Evolutionary conservation across 2,329 filamentous ascomycete genomes (phyloP), one percentile per base, ranked within the genome.

Genomic region (Exophiala xenobiotica): DNA sequence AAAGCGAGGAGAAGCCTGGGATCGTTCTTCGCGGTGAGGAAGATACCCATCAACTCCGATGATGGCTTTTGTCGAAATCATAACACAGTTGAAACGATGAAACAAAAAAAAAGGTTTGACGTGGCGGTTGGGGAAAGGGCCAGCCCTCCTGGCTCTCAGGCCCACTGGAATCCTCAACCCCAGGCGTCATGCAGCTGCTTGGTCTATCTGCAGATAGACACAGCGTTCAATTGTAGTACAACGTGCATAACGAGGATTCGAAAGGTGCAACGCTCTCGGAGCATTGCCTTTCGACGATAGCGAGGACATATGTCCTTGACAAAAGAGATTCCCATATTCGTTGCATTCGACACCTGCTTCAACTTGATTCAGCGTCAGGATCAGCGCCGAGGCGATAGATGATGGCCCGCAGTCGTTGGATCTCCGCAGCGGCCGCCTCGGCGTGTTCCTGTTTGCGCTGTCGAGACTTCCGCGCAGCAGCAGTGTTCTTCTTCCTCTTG

Each of bases 401-500:
- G n/a, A 62, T 61, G 22, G 31, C 48, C 44, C 59, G 41, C 14
- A 62, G 54, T 7, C 60, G 54, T 18, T 51, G 37, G 24, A 61
- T 61, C 45, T 62, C 60, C 14, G 54, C 45, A 72, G 91, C 86
- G 22, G 93, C 75, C 50, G 85, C 82, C 54, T 89, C 83, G 52
- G 90, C 76, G 63, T 84, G 80, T 66, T 85, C 78, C 53, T 87
- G 85, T 75, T 93, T 93, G 60, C 88, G 84, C 67, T 90, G 85
- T 46, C 90, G 83, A 56, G 88, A 93, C 74, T 95, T 95, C 64
- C 90, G 88, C 63, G 90, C 90, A 18, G 90, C 90, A 68, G 92
- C 80, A 31, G 89, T 93, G 70, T 95, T 95, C 64, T 89, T 86
- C 44, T 90, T 90, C 68, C 90, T 86, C 82, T 95, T 95, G 78